phyloP scores from a whole-genome alignment of 2,329 filamentous ascomycete genomes.

The Monosporascus sp. region DNA sequence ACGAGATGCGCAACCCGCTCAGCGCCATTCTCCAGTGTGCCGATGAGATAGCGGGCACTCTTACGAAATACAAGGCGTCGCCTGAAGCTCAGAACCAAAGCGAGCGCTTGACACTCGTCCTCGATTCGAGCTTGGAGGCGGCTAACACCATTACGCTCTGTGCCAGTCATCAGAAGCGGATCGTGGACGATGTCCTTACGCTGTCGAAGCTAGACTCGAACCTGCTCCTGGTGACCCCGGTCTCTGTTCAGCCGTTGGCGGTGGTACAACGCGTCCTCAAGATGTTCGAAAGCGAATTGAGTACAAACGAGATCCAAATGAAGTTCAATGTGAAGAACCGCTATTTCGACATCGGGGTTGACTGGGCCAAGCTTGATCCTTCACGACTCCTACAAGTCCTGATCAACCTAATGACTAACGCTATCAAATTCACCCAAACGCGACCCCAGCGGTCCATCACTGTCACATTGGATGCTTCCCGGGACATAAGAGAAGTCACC shows the following conservation, averaged over 20 bases:
- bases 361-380: conserved; percentile 71
- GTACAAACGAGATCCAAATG: conserved; percentile 66
- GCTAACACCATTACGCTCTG: conserved; percentile 79
- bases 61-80: conserved; percentile 36
- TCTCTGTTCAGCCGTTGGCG: conserved; percentile 62
- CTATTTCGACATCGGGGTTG: conserved; percentile 57
- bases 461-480: conserved; percentile 60
- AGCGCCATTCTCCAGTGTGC: conserved; percentile 71
- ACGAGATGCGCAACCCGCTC: conserved; percentile 73
- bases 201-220: conserved; percentile 67
- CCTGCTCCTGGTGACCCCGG: conserved; percentile 63
- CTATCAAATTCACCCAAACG: conserved; percentile 60
- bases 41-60: conserved; percentile 59
- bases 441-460: conserved; percentile 55
- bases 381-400: conserved; percentile 68
- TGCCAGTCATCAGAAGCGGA: conserved; percentile 71
- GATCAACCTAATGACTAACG: conserved; percentile 69
- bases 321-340: conserved; percentile 64
- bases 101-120: conserved; percentile 32
- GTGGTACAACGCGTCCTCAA: conserved; percentile 66
- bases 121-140: conserved; percentile 61
- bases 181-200: conserved; percentile 63
- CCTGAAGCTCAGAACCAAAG: conserved; percentile 36
- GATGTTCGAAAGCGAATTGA: conserved; percentile 74
- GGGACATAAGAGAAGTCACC: conserved; percentile 37